Percentiles rank a stretch among this genome's conserved stretches.
phyloP scores from a whole-genome alignment of 2,329 filamentous ascomycete species.

The Neofusicoccum cordaticola region DNA sequence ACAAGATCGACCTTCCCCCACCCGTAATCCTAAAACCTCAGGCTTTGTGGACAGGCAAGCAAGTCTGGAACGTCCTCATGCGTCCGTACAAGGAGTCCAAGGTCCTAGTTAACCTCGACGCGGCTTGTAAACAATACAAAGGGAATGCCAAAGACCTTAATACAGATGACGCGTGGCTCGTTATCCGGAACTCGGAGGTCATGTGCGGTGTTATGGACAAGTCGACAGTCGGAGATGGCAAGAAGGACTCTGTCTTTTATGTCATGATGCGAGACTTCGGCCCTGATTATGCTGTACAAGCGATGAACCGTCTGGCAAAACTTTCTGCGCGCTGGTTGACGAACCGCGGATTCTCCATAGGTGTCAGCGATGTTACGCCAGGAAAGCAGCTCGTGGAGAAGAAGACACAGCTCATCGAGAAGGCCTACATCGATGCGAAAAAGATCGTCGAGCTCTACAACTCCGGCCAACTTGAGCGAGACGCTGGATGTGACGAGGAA shows the following conservation, averaged over 20 bases:
- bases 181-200: slow-evolving; percentile 92
- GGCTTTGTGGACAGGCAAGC: slow-evolving; percentile 93
- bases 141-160: slow-evolving; percentile 75
- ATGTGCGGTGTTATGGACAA: slow-evolving; percentile 99
- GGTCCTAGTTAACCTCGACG: slow-evolving; percentile 87
- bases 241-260: slow-evolving; percentile 97
- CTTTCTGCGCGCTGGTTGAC: slow-evolving; percentile 84
- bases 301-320: slow-evolving; percentile 92
- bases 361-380: slow-evolving; percentile 91
- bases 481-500: slow-evolving; percentile 85
- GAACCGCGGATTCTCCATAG: slow-evolving; percentile 92
- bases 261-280: slow-evolving; percentile 94
- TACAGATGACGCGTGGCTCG: slow-evolving; percentile 73
- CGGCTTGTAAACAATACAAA: slow-evolving; percentile 80
- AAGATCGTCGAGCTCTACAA: slow-evolving; percentile 80
- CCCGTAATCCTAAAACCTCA: slow-evolving; percentile 84
- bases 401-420: slow-evolving; percentile 73
- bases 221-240: slow-evolving; percentile 91
- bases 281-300: slow-evolving; percentile 78
- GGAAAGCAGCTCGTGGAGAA: slow-evolving; percentile 65
- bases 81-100: slow-evolving; percentile 79
- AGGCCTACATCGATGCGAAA: slow-evolving; percentile 78
- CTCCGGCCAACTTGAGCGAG: slow-evolving; percentile 76
- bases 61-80: slow-evolving; percentile 90
- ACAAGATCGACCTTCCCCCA: slow-evolving; percentile 78